phyloP scores from a whole-genome alignment of 2,329 filamentous ascomycete species.

The Fusarium sp. region DNA sequence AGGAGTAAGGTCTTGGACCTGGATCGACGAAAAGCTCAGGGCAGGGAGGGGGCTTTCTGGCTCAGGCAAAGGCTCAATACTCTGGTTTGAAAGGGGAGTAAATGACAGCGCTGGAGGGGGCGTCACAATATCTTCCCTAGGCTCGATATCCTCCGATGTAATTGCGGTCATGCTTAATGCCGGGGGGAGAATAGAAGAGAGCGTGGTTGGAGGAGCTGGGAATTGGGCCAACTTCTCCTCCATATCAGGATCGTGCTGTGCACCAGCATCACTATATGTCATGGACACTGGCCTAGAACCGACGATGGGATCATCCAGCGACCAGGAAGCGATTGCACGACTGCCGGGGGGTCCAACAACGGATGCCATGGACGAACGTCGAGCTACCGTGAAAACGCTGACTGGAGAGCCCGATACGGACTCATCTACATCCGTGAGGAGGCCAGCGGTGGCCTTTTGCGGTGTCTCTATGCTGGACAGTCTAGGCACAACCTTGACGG shows the following conservation, averaged over 20 bases:
- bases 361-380: constrained; percentile 56
- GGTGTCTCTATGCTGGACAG: constrained; percentile 18
- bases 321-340: constrained; percentile 42
- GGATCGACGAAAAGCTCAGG: constrained; percentile 52
- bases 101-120: constrained; percentile 48
- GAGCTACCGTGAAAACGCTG: constrained; percentile 44
- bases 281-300: constrained; percentile 57
- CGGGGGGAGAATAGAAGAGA: constrained; percentile 47
- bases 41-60: constrained; percentile 46
- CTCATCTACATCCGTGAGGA: constrained; percentile 27
- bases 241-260: constrained; percentile 61
- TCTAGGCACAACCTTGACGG: constrained; percentile 53
- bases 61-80: constrained; percentile 53
- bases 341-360: constrained; percentile 47
- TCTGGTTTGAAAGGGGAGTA: constrained; percentile 49
- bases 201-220: constrained; percentile 61
- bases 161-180: constrained; percentile 57
- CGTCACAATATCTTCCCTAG: constrained; percentile 50
- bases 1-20: constrained; percentile 48
- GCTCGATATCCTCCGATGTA: constrained; percentile 56
- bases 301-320: constrained; percentile 40
- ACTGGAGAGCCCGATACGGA: constrained; percentile 38
- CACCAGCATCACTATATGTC: constrained; percentile 63
- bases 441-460: constrained; percentile 12
- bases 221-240: constrained; percentile 63